Base-by-base conservation (phyloP, 2,329 filamentous ascomycete species). In the Pseudogymnoascus sp. region DNA sequence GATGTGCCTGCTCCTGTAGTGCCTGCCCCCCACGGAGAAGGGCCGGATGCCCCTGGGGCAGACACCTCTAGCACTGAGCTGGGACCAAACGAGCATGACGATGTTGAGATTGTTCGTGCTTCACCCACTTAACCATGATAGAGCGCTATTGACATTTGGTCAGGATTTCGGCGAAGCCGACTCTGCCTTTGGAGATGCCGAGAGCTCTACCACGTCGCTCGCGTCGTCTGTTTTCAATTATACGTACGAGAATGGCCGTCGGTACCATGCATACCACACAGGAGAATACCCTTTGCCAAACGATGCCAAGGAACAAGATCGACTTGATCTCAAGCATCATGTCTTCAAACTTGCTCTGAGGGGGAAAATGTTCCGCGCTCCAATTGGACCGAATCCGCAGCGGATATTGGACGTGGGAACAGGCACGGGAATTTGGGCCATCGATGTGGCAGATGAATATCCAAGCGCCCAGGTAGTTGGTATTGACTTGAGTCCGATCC, bases 341-440 rank as follows among this genome's bases (percentile, higher is more conserved):
- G 62, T 70, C 39, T 69, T 69, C 58, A 66, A 62, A 33, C 64
- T 70, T 4, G 61, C 63, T 23, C 62, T 66, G 3, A 64, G 61
- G 12, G 64, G 65, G 14, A 71, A 70, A 5, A 66, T 71, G 4
- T 70, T 69, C 22, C 64, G 67, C 2, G 67, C 68, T 6, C 68
- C 68, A 1, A 65, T 69, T 12, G 67, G 68, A 8, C 38, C 65
- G 4, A 67, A 66, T 16, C 42, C 42, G 14, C 68, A 73, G 58
- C 68, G 66, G 35, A 49, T 49, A 7, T 49, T 49, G 23, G 42
- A 49, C 42, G 69, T 76, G 16, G 75, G 75, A 23, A 76, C 75
- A 0, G 76, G 75, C 7, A 74, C 72, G 2, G 75, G 75, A 1
- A 72, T 75, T 30, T 77, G 75, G 75, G 71, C 74, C 12, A 74